phyloP scores from a whole-genome alignment of 2,329 filamentous ascomycete genomes.

The Xylaria sp. region DNA sequence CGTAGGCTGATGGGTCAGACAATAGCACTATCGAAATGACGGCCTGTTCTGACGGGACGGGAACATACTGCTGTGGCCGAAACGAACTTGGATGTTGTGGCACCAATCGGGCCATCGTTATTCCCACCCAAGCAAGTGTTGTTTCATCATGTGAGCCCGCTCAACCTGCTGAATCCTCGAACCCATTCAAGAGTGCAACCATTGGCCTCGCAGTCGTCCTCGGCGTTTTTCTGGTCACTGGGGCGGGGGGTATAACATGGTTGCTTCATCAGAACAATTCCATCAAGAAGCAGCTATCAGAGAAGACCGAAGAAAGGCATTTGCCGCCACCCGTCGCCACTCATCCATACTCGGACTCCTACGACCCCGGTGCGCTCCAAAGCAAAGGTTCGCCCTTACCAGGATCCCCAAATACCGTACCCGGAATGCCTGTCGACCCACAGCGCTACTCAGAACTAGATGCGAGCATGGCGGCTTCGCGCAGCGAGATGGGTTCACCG shows the following conservation, averaged over 20 bases:
- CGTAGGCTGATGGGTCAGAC: slow-evolving; percentile 35
- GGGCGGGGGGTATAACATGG: slow-evolving; percentile 26
- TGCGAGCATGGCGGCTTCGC: slow-evolving; percentile 22
- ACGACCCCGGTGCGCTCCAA: slow-evolving; percentile 18
- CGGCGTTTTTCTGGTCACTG: slow-evolving; percentile 29
- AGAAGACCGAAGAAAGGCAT: slow-evolving; percentile 11
- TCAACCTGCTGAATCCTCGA: slow-evolving; percentile 36
- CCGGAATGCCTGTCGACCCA: background rate
- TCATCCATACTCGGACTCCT: slow-evolving; percentile 11
- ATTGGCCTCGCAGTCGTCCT: slow-evolving; percentile 36
- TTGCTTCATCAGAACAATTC: slow-evolving; percentile 32
- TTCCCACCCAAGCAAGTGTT: slow-evolving; percentile 34
- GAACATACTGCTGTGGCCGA: slow-evolving; percentile 41
- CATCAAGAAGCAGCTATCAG: slow-evolving; percentile 25
- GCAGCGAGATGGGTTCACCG: slow-evolving; percentile 30
- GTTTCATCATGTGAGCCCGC: slow-evolving; percentile 10
- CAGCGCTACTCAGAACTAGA: slow-evolving; percentile 35
- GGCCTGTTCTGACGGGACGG: slow-evolving; percentile 37
- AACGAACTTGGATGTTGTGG: slow-evolving; percentile 40
- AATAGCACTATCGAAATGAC: slow-evolving; percentile 37
- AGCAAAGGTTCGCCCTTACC: slow-evolving; percentile 12
- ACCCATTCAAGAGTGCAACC: slow-evolving; percentile 33
- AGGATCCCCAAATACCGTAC: slow-evolving; percentile 7
- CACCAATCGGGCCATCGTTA: slow-evolving; percentile 31
- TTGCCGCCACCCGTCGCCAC: background rate